Conservation (phyloP, 805 yeast species). For the Priceomyces haplophilus region DNA sequence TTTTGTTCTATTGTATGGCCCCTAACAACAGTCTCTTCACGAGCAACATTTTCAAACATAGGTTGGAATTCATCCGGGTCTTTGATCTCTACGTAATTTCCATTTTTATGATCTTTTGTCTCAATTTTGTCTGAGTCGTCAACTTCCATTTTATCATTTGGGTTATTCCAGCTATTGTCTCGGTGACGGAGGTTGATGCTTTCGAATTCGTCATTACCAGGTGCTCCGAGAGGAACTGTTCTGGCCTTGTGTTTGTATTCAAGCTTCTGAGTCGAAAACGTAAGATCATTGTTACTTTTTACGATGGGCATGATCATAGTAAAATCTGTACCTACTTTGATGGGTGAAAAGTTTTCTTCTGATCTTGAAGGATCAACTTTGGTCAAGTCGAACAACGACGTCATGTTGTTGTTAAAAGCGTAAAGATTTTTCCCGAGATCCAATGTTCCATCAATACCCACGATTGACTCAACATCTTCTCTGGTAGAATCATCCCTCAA, state of each 20-base stretch:
- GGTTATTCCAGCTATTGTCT: not conserved
- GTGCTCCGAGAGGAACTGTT: no score
- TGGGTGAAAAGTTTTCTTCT: conserved; percentile 24
- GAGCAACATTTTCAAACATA: not conserved
- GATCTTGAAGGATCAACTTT: conserved; percentile 22
- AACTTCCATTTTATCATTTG: not conserved
- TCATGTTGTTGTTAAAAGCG: conserved; percentile 13
- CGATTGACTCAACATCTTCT: conserved; percentile 31
- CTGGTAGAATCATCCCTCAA: conserved; percentile 18
- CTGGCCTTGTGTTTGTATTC: not conserved
- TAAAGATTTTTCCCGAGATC: conserved; percentile 10
- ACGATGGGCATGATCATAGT: conserved; percentile 13
- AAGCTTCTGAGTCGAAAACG: not conserved
- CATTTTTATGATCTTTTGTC: not conserved
- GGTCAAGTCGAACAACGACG: conserved; percentile 29
- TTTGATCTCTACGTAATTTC: not conserved
- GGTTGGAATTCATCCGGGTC: not conserved
- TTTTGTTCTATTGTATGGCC: conserved; percentile 5
- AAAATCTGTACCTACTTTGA: conserved; percentile 29
- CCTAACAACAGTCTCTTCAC: not conserved
- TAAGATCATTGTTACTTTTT: conserved; percentile 5
- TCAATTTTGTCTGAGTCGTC: not conserved
- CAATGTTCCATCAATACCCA: conserved; percentile 27
- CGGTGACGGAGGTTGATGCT: no score
- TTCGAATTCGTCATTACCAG: no score